Conservation (phyloP, 805 yeast species). For the Torulaspora delbrueckii region DNA sequence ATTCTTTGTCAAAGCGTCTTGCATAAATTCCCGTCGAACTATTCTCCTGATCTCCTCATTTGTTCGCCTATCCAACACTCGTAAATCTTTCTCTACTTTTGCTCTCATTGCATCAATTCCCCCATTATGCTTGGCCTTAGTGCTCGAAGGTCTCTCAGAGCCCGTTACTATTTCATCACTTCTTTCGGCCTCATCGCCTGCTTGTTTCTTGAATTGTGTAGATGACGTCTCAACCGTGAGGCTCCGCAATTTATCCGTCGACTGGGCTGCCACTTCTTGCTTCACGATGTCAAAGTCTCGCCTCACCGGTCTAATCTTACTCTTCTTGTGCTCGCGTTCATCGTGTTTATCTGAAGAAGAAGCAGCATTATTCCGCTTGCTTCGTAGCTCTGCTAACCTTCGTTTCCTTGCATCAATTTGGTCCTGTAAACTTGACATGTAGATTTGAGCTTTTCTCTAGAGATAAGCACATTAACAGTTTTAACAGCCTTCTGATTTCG, state of each 20-base stretch:
- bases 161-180: neutral
- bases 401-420: slow-evolving; percentile 11
- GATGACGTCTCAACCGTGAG: slow-evolving; percentile 3
- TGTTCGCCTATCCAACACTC: slow-evolving; percentile 40
- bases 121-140: slow-evolving; percentile 12
- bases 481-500: no score
- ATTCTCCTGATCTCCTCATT: slow-evolving; percentile 38
- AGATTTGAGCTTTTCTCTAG: neutral
- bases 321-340: neutral
- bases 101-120: slow-evolving; percentile 37
- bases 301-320: neutral
- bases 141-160: neutral
- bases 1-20: slow-evolving; percentile 6
- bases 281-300: neutral
- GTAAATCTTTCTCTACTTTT: slow-evolving; percentile 38
- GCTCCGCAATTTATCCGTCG: neutral
- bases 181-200: neutral
- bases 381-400: slow-evolving; percentile 4
- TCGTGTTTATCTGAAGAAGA: neutral
- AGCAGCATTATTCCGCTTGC: neutral
- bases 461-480: no score
- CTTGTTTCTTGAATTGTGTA: slow-evolving; percentile 1
- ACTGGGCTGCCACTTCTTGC: no score
- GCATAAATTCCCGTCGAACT: slow-evolving; percentile 36
- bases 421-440: slow-evolving; percentile 7